Percentiles rank a stretch among this genome's conserved stretches.
Conservation (phyloP, 768 basidiomycete species). For the Auricularia sp. region DNA sequence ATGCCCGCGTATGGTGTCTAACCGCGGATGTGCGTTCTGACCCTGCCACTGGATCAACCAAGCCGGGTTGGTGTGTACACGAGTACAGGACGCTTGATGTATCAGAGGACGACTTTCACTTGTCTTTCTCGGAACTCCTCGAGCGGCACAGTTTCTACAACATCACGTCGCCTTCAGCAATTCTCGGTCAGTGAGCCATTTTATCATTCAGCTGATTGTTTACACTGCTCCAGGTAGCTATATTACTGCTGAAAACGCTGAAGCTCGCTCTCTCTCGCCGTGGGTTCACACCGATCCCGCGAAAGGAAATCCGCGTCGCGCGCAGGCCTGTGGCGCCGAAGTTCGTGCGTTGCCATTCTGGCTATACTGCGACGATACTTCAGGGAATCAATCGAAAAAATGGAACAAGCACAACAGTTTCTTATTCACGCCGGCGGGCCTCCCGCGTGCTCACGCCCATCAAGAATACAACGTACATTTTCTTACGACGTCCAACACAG, state of each 20-base stretch:
- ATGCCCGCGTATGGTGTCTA: too few relatives aligned
- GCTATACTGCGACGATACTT: constrained; percentile 21
- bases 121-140: background rate
- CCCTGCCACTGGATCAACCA: background rate
- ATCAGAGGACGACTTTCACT: background rate
- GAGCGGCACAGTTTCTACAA: too few relatives aligned
- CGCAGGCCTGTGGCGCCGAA: constrained; percentile 6
- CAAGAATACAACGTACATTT: constrained; percentile 7
- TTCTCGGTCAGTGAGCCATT: too few relatives aligned
- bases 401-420: constrained; percentile 23
- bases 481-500: constrained; percentile 24
- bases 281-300: constrained; percentile 2
- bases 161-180: too few relatives aligned
- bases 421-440: constrained; percentile 18
- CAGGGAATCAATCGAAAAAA: constrained; percentile 20
- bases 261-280: background rate
- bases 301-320: constrained; percentile 9
- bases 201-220: too few relatives aligned
- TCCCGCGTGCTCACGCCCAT: constrained; percentile 7
- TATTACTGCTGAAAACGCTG: too few relatives aligned
- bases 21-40: too few relatives aligned
- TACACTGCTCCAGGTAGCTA: too few relatives aligned
- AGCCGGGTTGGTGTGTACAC: background rate
- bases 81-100: background rate
- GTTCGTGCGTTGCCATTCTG: constrained; percentile 14